Base-by-base conservation (phyloP, 306 rosid genomes). In the barrel medic (Medicago truncatula) region DNA sequence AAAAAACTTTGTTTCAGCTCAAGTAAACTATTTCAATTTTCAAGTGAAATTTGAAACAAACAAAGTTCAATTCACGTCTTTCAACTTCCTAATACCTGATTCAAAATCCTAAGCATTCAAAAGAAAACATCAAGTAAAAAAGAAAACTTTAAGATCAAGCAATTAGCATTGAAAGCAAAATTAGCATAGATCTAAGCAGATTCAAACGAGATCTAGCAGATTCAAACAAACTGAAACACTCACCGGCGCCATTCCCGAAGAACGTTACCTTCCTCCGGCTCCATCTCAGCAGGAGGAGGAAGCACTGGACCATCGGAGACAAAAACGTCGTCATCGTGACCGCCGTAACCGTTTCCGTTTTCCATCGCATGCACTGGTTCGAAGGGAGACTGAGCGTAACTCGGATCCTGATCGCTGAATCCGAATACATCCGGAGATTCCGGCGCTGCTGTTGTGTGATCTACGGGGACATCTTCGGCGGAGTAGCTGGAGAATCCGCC, bases 201-300 rank as follows among this genome's bases (percentile, higher is more conserved):
- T 71, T 62, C 77, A 78, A 77, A 28, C 80, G 14, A 70, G 88
- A 84, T 82, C 88, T 80, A 78, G 40, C 56, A 60, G 67, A 67
- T 74, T 66, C 70, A 70, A 74, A 1, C 46, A 47, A 36, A 17
- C 71, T 70, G 67, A 63, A 85, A 83, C 83, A 47, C 98, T 90
- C 74, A 96, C 99, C 97, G 88, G 78, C 99, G 88, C 99, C 99
- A 96, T 81, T 96, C 98, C 7, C 99, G 97, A 67, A 96, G 90
- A 43, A 81, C 92, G 56, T 62, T 66, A 8, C 99, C 99, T 87
- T 96, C 99, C 78, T 96, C 99, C 12, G 86, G 70, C 67, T 73
- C 96, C 96, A 92, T 87, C 73, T 90, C 97, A 9, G 38, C 61
- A 2, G 97, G 99, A 11, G 92, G 91, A 8, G 97, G 99, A 39